A percentile compares a stretch with the other conserved stretches of the same genome.
Evolutionary conservation across 2,329 filamentous ascomycete genomes (phyloP).

Genomic region (Aspergillus transmontanensis): DNA sequence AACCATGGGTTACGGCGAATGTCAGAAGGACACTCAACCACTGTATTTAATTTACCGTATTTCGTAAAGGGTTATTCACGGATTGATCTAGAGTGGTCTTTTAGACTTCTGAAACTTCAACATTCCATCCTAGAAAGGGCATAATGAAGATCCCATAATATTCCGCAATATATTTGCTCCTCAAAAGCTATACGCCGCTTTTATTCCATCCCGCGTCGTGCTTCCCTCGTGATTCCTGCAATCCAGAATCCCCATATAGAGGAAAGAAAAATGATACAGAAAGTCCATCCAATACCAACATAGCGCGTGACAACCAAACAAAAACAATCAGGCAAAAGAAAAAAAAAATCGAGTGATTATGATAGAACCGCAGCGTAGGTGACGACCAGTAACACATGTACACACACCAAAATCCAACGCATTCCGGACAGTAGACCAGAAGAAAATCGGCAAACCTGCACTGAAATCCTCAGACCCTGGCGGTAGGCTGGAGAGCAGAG

Average conservation of each 20-base stretch:
- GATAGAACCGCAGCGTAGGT: conserved; percentile 18
- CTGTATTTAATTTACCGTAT: not conserved
- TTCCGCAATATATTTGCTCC: conserved; percentile 13
- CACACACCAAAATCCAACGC: conserved; percentile 12
- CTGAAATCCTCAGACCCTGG: not conserved
- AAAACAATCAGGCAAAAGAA: conserved; percentile 11
- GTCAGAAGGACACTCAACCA: not conserved
- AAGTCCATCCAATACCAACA: conserved; percentile 21
- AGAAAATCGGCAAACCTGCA: conserved; percentile 9
- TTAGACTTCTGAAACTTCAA: conserved; percentile 12
- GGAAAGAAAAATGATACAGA: conserved; percentile 16
- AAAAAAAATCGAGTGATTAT: conserved; percentile 11
- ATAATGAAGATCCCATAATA: conserved; percentile 3
- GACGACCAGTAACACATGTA: conserved; percentile 13
- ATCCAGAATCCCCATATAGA: conserved; percentile 14
- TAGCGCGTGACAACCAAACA: conserved; percentile 20
- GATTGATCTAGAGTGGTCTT: conserved; percentile 2
- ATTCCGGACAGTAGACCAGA: conserved; percentile 8
- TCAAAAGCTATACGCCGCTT: conserved; percentile 19
- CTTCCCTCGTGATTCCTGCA: conserved; percentile 12
- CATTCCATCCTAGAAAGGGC: not conserved
- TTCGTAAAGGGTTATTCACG: not conserved
- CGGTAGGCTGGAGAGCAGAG: not conserved
- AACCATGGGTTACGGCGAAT: not conserved
- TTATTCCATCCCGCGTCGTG: conserved; percentile 17